Evolutionary conservation across 257 asterid genomes (phyloP).

Genomic region (Echites panduratus): DNA sequence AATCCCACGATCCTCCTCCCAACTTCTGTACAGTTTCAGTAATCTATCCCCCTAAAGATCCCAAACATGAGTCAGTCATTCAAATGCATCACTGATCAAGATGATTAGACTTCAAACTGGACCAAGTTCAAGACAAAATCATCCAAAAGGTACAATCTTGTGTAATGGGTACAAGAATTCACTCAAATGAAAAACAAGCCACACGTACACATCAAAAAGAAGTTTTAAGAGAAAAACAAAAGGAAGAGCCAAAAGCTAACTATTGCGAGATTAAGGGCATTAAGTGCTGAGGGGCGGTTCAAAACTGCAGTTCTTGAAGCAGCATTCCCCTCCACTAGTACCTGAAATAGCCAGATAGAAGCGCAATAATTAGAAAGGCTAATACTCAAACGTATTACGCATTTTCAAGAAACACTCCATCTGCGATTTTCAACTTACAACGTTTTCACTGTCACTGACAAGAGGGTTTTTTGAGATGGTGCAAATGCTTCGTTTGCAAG

Average conservation of each 20-base stretch:
- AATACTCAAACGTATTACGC: background rate
- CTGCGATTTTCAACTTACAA: constrained; percentile 33
- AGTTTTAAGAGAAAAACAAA: background rate
- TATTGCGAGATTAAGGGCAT: constrained; percentile 67
- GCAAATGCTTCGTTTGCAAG: constrained; percentile 29
- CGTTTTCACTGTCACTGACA: constrained; percentile 36
- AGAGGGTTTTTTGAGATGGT: constrained; percentile 40
- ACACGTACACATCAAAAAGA: background rate
- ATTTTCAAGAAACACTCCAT: background rate
- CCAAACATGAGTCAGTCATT: background rate
- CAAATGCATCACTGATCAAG: background rate
- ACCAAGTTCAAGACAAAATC: constrained; percentile 3
- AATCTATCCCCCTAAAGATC: constrained; percentile 54
- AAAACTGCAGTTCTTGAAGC: constrained; percentile 81
- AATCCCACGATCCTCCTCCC: constrained; percentile 79
- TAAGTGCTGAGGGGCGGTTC: constrained; percentile 71
- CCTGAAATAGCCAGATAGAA: constrained; percentile 40
- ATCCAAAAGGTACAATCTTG: background rate
- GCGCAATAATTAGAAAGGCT: background rate
- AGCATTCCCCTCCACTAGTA: constrained; percentile 67
- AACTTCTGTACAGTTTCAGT: constrained; percentile 65
- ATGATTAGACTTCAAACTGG: background rate
- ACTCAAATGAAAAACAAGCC: background rate
- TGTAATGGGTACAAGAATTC: background rate
- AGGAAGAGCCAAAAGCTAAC: constrained; percentile 28